Percentiles rank a stretch among this genome's conserved stretches.
Evolutionary conservation across 495 filamentous ascomycete genomes (phyloP).

Genomic region (Hypoxylon fragiforme): DNA sequence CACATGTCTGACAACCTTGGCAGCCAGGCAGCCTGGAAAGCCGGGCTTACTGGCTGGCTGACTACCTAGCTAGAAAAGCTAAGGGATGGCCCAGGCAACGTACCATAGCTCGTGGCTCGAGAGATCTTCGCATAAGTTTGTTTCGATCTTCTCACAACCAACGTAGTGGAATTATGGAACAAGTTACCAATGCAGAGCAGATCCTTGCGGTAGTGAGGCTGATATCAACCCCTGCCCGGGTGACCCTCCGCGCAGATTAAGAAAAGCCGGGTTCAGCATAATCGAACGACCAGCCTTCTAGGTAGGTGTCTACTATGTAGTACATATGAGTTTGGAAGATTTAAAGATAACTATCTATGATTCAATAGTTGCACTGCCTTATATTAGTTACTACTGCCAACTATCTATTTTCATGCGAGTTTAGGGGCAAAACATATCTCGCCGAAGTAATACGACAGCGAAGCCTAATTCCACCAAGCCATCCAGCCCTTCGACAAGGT

Average conservation of each 20-base stretch:
- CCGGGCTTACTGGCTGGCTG: too few species aligned
- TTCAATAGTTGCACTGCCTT: too few species aligned
- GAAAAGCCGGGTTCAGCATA: not conserved
- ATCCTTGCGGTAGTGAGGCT: slow-evolving; percentile 21
- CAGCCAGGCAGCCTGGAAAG: too few species aligned
- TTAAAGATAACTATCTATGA: too few species aligned
- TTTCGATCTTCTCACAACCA: slow-evolving; percentile 31
- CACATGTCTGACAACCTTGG: slow-evolving; percentile 12
- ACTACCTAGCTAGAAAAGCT: too few species aligned
- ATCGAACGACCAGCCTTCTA: not conserved
- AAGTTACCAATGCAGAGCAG: slow-evolving; percentile 16
- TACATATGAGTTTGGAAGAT: not conserved
- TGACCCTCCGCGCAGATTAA: slow-evolving; percentile 2
- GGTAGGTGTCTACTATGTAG: not conserved
- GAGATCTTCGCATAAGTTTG: slow-evolving; percentile 26
- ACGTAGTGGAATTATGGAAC: slow-evolving; percentile 22
- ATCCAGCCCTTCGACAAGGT: not conserved
- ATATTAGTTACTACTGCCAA: too few species aligned
- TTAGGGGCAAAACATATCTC: too few species aligned
- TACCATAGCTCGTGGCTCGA: slow-evolving; percentile 12
- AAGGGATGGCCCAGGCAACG: too few species aligned
- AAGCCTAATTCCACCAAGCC: not conserved
- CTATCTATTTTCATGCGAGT: too few species aligned
- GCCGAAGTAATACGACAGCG: not conserved
- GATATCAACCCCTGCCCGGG: slow-evolving; percentile 14